Evolutionary conservation across 139 green algal genomes (phyloP).

Genomic region (Asterochloris erici): DNA sequence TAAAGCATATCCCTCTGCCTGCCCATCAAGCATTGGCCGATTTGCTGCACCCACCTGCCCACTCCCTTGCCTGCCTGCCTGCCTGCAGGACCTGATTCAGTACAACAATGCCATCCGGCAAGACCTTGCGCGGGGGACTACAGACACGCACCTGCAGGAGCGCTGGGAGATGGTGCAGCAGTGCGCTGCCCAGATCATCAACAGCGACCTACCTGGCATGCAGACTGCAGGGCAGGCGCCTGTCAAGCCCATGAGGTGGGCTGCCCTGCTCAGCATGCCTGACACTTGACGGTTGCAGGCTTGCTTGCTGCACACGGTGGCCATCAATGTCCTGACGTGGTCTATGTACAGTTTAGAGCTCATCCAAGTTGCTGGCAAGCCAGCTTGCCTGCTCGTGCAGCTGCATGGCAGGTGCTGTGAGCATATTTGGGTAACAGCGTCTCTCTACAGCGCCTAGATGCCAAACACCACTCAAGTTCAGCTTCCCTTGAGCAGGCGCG

Average conservation of each 20-base stretch:
- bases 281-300: too few relatives aligned
- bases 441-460: too few relatives aligned
- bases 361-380: too few relatives aligned
- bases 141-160: conserved; percentile 84
- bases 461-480: too few relatives aligned
- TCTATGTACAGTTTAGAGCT: too few relatives aligned
- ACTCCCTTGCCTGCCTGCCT: conserved; percentile 50
- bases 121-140: conserved; percentile 73
- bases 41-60: not conserved
- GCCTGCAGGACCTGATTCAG: conserved; percentile 83
- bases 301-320: too few relatives aligned
- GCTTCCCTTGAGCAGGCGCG: not conserved
- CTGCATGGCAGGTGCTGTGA: too few relatives aligned
- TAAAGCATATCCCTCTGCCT: not conserved
- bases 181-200: conserved; percentile 87
- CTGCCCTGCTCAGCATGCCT: too few relatives aligned
- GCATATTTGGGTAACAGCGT: too few relatives aligned
- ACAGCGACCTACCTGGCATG: conserved; percentile 86
- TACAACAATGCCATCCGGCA: conserved; percentile 76
- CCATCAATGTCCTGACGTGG: too few relatives aligned
- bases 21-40: too few relatives aligned
- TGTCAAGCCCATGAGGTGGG: conserved; percentile 70
- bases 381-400: too few relatives aligned
- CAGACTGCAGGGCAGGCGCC: conserved; percentile 52
- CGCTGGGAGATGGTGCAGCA: conserved; percentile 94